phyloP scores from a whole-genome alignment of 2,329 filamentous ascomycete genomes.

The Xylariomycetidae sp. region DNA sequence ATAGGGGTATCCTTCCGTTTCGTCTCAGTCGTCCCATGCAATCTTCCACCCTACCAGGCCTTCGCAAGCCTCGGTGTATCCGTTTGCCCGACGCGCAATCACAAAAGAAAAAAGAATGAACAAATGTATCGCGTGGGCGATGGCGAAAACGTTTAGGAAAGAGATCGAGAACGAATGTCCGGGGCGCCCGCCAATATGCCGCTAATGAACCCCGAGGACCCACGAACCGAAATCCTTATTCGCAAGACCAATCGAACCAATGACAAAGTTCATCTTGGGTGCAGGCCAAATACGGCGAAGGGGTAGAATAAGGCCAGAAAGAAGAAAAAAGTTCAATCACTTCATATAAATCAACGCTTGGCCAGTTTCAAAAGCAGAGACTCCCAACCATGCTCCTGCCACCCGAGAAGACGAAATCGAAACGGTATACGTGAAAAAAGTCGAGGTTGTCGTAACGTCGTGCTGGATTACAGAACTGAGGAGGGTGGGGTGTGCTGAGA shows the following conservation, averaged over 20 bases:
- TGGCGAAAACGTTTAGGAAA: conserved; percentile 28
- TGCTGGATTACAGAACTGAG: conserved; percentile 28
- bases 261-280: conserved; percentile 12
- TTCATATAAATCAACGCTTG: too few species aligned
- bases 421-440: conserved; percentile 26
- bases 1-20: conserved; percentile 31
- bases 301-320: conserved; percentile 6
- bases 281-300: conserved; percentile 14
- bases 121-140: conserved; percentile 30
- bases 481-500: conserved; percentile 9
- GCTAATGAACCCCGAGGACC: conserved; percentile 16
- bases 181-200: conserved; percentile 23
- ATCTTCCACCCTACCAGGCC: conserved; percentile 19
- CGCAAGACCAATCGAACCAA: conserved; percentile 10
- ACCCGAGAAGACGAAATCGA: conserved; percentile 19
- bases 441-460: conserved; percentile 29
- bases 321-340: conserved; percentile 23
- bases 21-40: conserved; percentile 28
- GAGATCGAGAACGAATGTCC: conserved; percentile 29
- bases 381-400: conserved; percentile 24
- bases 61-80: conserved; percentile 13
- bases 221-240: conserved; percentile 9
- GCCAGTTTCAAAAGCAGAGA: too few species aligned
- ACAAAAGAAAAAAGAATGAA: conserved; percentile 12
- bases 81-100: conserved; percentile 16